Conservation (phyloP, 345 rosid species). For the Lepidium sativum region DNA sequence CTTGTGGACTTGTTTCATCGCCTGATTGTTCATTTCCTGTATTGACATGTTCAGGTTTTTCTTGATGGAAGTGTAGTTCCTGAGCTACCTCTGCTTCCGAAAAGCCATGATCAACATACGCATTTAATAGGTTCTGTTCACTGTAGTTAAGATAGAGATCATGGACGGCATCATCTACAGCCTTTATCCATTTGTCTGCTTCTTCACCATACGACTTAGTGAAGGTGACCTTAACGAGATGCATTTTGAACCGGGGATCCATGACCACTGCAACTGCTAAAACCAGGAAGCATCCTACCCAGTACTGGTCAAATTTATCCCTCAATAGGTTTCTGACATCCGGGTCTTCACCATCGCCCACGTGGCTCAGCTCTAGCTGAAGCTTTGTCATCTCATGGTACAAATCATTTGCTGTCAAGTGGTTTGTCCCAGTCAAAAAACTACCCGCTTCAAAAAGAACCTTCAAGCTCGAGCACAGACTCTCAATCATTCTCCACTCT, state of each 20-base stretch:
- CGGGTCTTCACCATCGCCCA: constrained; percentile 53
- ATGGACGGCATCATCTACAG: constrained; percentile 52
- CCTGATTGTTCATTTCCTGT: constrained; percentile 4
- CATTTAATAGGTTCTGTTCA: constrained; percentile 8
- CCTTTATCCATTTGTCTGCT: constrained; percentile 41
- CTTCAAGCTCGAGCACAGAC: constrained; percentile 57
- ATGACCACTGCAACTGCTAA: constrained; percentile 64
- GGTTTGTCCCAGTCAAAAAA: constrained; percentile 35
- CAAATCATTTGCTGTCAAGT: constrained; percentile 43
- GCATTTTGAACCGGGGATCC: constrained; percentile 86
- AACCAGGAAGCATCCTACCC: constrained; percentile 62
- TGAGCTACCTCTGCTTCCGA: constrained; percentile 29
- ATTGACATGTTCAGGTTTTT: constrained; percentile 26
- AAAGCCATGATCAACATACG: constrained; percentile 17
- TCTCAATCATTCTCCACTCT: constrained; percentile 73
- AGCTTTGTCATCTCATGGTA: constrained; percentile 76
- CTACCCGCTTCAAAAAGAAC: constrained; percentile 56
- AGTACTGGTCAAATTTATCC: constrained; percentile 49
- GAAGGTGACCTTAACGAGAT: constrained; percentile 59
- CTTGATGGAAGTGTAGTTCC: constrained; percentile 42
- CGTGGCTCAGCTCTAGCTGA: constrained; percentile 56
- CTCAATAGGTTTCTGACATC: constrained; percentile 37
- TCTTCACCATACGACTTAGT: constrained; percentile 55
- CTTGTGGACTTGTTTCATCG: constrained; percentile 9
- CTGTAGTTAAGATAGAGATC: constrained; percentile 60